Conservation (phyloP, 352 stramenopile genomes). For the Phytophthora quininea region DNA sequence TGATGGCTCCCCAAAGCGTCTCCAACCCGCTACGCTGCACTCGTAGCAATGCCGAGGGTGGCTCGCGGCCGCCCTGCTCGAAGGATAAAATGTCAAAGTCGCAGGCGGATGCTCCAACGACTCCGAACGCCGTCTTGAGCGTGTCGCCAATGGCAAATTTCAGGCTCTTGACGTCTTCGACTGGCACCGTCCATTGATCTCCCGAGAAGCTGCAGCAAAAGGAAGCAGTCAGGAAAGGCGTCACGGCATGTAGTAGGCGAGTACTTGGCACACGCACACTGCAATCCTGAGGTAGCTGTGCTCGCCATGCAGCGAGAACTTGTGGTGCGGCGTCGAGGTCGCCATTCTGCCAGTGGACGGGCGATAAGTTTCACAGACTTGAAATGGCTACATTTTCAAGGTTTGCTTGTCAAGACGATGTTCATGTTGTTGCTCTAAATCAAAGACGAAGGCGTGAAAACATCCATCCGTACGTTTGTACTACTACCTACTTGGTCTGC, state of each 20-base stretch:
- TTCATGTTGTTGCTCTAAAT: constrained; percentile 27
- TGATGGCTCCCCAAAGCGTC: constrained; percentile 65
- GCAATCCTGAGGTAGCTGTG: constrained; percentile 66
- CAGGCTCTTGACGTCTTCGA: constrained; percentile 64
- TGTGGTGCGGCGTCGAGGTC: constrained; percentile 53
- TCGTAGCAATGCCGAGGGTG: constrained; percentile 61
- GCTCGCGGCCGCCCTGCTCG: constrained; percentile 45
- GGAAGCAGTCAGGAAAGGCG: neutral
- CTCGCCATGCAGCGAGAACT: constrained; percentile 66
- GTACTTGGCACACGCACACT: constrained; percentile 47
- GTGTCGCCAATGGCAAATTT: constrained; percentile 80
- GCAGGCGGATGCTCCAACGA: constrained; percentile 58
- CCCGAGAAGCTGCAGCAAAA: constrained; percentile 55
- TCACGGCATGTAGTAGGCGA: no score
- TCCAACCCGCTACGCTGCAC: constrained; percentile 66
- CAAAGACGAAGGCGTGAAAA: constrained; percentile 11
- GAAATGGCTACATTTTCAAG: neutral
- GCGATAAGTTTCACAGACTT: neutral
- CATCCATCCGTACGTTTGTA: constrained; percentile 1
- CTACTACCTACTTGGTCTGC: constrained; percentile 36
- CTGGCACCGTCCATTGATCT: constrained; percentile 33
- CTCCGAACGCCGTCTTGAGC: constrained; percentile 70
- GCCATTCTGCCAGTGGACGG: constrained; percentile 1
- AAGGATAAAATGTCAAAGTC: constrained; percentile 75
- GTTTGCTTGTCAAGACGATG: neutral